Evolutionary conservation across 202 grass and related monocot species (phyloP).

Genomic region (Setaria italica): DNA sequence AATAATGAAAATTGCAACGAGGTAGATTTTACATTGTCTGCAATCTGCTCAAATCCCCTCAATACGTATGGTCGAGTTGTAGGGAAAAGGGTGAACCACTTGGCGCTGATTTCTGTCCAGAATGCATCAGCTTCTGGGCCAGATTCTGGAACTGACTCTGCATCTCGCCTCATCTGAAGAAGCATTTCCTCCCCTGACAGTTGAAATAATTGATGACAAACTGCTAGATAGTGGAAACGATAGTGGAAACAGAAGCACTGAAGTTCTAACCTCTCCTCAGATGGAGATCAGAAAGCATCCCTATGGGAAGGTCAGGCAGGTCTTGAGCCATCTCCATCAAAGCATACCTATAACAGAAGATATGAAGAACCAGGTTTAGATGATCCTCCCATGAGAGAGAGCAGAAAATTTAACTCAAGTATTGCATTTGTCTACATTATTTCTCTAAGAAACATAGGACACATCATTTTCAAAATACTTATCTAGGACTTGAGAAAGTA

Average conservation of each 20-base stretch:
- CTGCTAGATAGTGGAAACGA: not conserved
- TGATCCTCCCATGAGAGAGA: not conserved
- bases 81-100: slow-evolving; percentile 90
- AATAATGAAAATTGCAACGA: not conserved
- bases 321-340: slow-evolving; percentile 85
- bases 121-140: slow-evolving; percentile 33
- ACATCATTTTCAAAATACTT: not conserved
- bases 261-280: slow-evolving; percentile 65
- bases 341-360: slow-evolving; percentile 61
- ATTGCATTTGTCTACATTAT: not conserved
- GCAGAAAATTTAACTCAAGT: not conserved
- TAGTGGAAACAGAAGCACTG: not conserved
- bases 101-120: slow-evolving; percentile 74
- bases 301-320: slow-evolving; percentile 66
- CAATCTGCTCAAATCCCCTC: slow-evolving; percentile 60
- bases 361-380: not conserved
- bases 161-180: slow-evolving; percentile 51
- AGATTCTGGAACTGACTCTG: slow-evolving; percentile 41
- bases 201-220: slow-evolving; percentile 1
- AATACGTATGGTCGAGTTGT: slow-evolving; percentile 65
- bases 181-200: slow-evolving; percentile 71
- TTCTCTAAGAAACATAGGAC: not conserved
- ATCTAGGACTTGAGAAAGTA: not conserved
- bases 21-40: slow-evolving; percentile 58
- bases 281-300: slow-evolving; percentile 79